These are phyloP conservation scores for Podila minutissima DNA, from an alignment of 192 early-diverging fungal genomes.

Conservation along the genomic window DNA sequence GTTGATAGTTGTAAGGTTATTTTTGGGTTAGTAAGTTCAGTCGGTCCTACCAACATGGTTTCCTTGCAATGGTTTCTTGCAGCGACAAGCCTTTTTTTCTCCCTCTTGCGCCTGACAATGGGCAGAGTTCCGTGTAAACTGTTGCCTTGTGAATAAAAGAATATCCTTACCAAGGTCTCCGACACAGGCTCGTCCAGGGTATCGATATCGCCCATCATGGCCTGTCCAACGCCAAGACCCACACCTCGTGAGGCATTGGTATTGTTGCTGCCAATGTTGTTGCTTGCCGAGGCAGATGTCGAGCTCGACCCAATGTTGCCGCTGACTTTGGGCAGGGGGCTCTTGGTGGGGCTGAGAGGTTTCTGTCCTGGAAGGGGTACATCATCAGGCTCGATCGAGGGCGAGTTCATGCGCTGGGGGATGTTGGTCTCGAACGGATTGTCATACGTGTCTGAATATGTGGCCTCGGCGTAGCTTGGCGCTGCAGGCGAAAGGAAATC, in stretches of 20 bases:
- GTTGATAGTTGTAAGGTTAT: neutral
- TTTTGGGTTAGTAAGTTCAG: too few species aligned
- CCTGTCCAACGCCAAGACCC: constrained; percentile 46
- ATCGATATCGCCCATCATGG: constrained; percentile 58
- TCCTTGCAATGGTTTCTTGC: too few species aligned
- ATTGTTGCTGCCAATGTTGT: constrained; percentile 15
- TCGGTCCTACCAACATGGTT: too few species aligned
- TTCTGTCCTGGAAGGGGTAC: constrained; percentile 47
- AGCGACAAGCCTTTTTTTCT: too few species aligned
- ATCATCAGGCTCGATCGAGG: constrained; percentile 49
- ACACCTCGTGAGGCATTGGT: constrained; percentile 19
- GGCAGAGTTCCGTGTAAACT: too few species aligned
- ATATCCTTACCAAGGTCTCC: constrained; percentile 80
- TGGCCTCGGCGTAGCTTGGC: constrained; percentile 50
- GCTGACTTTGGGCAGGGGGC: constrained; percentile 35
- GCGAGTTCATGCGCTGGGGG: constrained; percentile 43
- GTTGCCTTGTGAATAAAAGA: neutral
- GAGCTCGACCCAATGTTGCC: constrained; percentile 42
- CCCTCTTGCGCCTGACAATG: too few species aligned
- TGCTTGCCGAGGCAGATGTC: constrained; percentile 7
- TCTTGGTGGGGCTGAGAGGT: constrained; percentile 35
- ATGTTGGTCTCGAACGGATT: constrained; percentile 51
- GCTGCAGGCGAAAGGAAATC: constrained; percentile 50
- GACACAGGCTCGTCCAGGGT: constrained; percentile 97
- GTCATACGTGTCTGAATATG: constrained; percentile 50